Evolutionary conservation across 2,329 filamentous ascomycete species (phyloP), one percentile per base, ranked within the genome.

Genomic region (Zalaria obscura): DNA sequence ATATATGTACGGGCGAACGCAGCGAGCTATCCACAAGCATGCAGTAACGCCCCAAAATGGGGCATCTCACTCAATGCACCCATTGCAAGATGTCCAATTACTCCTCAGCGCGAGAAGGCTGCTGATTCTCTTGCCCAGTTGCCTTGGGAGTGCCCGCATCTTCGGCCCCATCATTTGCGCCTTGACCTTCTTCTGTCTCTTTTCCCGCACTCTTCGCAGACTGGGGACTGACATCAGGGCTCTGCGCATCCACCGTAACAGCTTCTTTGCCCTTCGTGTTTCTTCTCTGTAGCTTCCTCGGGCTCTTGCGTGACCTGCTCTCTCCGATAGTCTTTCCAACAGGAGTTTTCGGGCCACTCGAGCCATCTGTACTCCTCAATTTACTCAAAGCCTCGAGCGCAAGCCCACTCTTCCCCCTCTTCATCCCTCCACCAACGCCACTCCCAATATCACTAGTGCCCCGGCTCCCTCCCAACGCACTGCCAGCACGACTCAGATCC

Each of bases 361-460:
- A 32, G 8, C 31, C 40, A 8, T 18, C 18, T 18, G 18, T 18
- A 18, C 18, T 18, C 18, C 18, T 18, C 18, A 18, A 18, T 18
- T 18, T 18, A 18, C 18, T 18, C 18, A 18, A 18, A 18, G 18
- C 18, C 18, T 18, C 18, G 18, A 18, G 27, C 28, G 28, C 40
- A 7, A 32, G 27, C 10, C 35, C 34, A 26, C 28, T 36, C 10
- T 27, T 41, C 32, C 33, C 37, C 33, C 33, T 26, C 5, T n/a
- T 25, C n/a, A 28, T 10, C 40, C 25, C 37, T 8, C 25, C 40
- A 11, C 33, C 50, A 1, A 51, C 27, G 25, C 41, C 31, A n/a
- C 42, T 40, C 5, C 41, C 43, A 9, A 45, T 43, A n/a, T 53
- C 56, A 29, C 54, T 57, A 11, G 54, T 52, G 25, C 53, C 42